Conservation (phyloP, 768 basidiomycete species). For the Suillus alpinus region DNA sequence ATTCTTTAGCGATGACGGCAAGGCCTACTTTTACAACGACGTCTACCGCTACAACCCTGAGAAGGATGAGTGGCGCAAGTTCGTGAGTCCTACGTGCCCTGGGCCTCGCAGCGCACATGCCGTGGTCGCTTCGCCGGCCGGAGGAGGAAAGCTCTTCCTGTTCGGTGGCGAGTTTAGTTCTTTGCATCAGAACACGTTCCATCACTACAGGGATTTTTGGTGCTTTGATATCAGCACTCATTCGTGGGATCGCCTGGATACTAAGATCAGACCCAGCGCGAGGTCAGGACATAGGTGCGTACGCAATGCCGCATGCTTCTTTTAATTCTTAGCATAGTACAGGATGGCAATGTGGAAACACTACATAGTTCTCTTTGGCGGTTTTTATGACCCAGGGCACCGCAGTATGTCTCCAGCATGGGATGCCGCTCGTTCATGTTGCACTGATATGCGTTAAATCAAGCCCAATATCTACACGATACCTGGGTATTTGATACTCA, state of each 20-base stretch:
- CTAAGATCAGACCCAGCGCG: conserved; percentile 74
- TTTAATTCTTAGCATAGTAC: background rate
- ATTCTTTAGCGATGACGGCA: conserved; percentile 83
- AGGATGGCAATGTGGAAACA: conserved; percentile 93
- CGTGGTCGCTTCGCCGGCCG: conserved; percentile 65
- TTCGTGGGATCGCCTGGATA: conserved; percentile 86
- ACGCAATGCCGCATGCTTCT: background rate
- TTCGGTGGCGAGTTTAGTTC: conserved; percentile 91
- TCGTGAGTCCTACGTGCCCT: conserved; percentile 80
- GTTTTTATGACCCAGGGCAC: conserved; percentile 85
- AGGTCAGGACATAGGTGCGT: conserved; percentile 78
- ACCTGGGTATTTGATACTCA: conserved; percentile 85
- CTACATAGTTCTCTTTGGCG: conserved; percentile 81
- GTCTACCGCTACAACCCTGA: conserved; percentile 85
- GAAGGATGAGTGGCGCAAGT: conserved; percentile 91
- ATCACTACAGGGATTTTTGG: conserved; percentile 91
- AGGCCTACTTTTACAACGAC: conserved; percentile 85
- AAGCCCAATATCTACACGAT: conserved; percentile 81
- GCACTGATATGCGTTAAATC: background rate
- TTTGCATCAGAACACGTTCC: conserved; percentile 77
- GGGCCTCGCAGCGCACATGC: conserved; percentile 89
- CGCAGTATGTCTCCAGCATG: conserved; percentile 49
- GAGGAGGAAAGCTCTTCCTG: conserved; percentile 84
- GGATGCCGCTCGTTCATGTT: background rate
- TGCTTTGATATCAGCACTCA: conserved; percentile 77